These are phyloP conservation scores for Sanghuangporus baumii DNA, from an alignment of 1,284 basidiomycete species.

Conservation along the genomic window DNA sequence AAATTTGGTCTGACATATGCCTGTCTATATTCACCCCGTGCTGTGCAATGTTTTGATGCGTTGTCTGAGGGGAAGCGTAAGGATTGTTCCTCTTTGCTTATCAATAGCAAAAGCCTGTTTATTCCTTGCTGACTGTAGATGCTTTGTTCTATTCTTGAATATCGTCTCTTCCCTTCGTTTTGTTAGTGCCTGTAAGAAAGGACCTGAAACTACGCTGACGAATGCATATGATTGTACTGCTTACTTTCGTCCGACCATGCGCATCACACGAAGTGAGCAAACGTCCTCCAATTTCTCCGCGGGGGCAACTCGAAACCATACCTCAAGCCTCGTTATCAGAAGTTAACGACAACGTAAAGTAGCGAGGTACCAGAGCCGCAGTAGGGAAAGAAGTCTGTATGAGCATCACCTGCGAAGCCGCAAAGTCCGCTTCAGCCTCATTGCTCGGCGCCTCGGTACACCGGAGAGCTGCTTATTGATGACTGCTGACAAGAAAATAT, in stretches of 20 bases:
- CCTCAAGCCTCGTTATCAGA: background rate
- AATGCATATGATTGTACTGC: background rate
- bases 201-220: background rate
- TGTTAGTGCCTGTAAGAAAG: background rate
- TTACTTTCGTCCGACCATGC: background rate
- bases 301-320: background rate
- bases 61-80: background rate
- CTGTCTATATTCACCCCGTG: background rate
- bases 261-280: background rate
- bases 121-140: background rate
- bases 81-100: background rate
- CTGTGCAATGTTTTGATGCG: background rate
- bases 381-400: background rate
- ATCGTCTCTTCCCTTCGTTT: background rate
- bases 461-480: background rate
- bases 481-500: background rate
- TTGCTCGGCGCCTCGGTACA: background rate
- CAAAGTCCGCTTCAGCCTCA: background rate
- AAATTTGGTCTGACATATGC: background rate
- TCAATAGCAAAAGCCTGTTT: background rate
- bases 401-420: background rate
- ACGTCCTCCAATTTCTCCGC: background rate
- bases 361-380: background rate
- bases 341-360: background rate
- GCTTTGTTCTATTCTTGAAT: background rate